phyloP scores from a whole-genome alignment of 129 eudicot genomes.

The Chrysanthemum makinoi region DNA sequence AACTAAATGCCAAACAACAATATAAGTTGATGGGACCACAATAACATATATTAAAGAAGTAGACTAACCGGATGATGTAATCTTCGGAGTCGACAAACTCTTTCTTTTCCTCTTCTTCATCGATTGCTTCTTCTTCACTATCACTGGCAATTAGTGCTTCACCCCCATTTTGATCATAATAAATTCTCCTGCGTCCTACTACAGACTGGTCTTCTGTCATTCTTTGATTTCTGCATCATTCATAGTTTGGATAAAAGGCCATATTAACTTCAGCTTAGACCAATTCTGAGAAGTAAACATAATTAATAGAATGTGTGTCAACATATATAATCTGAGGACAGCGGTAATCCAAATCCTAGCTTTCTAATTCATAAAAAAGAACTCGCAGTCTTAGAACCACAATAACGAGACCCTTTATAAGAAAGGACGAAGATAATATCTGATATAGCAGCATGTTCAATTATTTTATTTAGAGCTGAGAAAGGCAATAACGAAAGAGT shows the following conservation, averaged over 20 bases:
- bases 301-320: neutral
- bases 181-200: constrained; percentile 88
- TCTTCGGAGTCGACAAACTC: constrained; percentile 82
- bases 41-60: constrained; percentile 9
- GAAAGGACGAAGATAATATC: neutral
- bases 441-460: neutral
- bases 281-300: neutral
- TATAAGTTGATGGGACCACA: constrained; percentile 10
- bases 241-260: constrained; percentile 9
- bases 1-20: constrained; percentile 9
- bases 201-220: constrained; percentile 97
- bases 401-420: neutral
- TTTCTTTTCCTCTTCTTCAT: constrained; percentile 89
- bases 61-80: constrained; percentile 77
- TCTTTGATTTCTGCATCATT: constrained; percentile 72
- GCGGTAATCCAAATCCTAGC: neutral
- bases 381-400: neutral
- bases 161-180: constrained; percentile 91
- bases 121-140: constrained; percentile 82
- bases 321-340: constrained; percentile 6
- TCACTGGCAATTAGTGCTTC: constrained; percentile 90
- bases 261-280: neutral
- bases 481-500: neutral
- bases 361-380: neutral
- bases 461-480: constrained; percentile 7